Base-by-base conservation (phyloP, 192 early-diverging fungal genomes). In the Paraglomus brasilianum region DNA sequence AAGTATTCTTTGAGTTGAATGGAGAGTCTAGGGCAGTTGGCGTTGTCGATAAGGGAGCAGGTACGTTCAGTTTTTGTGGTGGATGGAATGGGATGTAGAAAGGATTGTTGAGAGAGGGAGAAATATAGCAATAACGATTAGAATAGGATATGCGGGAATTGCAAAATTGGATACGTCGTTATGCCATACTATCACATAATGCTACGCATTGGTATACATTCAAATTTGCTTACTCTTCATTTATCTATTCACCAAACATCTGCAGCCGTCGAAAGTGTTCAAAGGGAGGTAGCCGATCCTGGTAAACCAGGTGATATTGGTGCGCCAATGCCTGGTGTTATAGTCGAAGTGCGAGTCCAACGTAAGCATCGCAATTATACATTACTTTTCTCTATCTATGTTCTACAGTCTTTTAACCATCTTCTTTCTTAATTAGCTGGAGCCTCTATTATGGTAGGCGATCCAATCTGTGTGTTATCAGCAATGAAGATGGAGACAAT, bases 401-500 rank as follows among this genome's bases (percentile, higher is more conserved):
- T 30, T 30, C 30, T 45, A 45, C 47, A 63, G 8, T 62, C 4
- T 30, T 52, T 17, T 66, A 19, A 5, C 0, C 38, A 10, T 4
- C 0, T 13, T 64, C 8, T 30, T 45, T 62, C 0, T 43, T 19
- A 19, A 46, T 47, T 44, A 64, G 70, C 85, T 49, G 96, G 95
- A 63, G 80, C 85, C 39, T 74, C 82, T 59, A 87, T 98, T 51
- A 95, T 94, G 84, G 85, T 86, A 14, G 96, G 96, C 14, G 92
- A 95, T 67, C 91, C 96, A 2, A 78, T 98, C 66, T 93, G 88
- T 63, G 90, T 98, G 24, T 81, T 98, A 43, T 92, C 88, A 65
- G 96, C 96, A n/a, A 98, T 98, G 96, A 98, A 94, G 83, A 94
- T 94, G 92, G 95, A 98, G 80, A 98, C 94, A 4, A 85, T 96